A percentile compares a stretch with the other conserved stretches of the same genome.
Evolutionary conservation across 768 basidiomycete genomes (phyloP).

Genomic region (Pulveroboletus sp.): DNA sequence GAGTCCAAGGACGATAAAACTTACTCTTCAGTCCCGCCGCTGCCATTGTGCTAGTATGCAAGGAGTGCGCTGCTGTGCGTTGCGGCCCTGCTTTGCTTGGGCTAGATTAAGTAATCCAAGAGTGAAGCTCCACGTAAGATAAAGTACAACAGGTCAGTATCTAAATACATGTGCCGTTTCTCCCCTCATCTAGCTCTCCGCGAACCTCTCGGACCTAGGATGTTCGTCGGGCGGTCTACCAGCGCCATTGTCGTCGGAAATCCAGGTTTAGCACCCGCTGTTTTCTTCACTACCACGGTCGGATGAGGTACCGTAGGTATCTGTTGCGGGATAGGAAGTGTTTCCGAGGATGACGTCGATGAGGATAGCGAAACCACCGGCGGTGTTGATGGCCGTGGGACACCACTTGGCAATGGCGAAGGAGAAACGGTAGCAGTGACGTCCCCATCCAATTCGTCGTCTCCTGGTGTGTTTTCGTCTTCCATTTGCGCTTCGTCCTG

Average conservation of each 20-base stretch:
- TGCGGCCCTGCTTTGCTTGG: not conserved
- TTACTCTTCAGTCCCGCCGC: slow-evolving; percentile 68
- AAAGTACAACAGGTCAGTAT: not conserved
- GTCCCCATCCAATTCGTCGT: slow-evolving; percentile 14
- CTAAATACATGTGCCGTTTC: slow-evolving; percentile 10
- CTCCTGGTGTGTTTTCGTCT: slow-evolving; percentile 21
- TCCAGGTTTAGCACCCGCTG: slow-evolving; percentile 16
- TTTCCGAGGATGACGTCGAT: slow-evolving; percentile 36
- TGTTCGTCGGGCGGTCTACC: slow-evolving; percentile 32
- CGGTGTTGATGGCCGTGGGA: slow-evolving; percentile 18
- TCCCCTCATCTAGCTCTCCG: slow-evolving; percentile 23
- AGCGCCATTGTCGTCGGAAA: slow-evolving; percentile 24
- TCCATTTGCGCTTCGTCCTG: slow-evolving; percentile 17
- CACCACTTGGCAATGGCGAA: not conserved
- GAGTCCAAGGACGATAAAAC: slow-evolving; percentile 12
- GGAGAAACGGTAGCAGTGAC: slow-evolving; percentile 18
- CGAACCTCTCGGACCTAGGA: slow-evolving; percentile 30
- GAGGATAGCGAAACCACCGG: slow-evolving; percentile 32
- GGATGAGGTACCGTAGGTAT: slow-evolving; percentile 3
- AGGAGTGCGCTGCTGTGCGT: slow-evolving; percentile 4
- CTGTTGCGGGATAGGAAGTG: slow-evolving; percentile 21
- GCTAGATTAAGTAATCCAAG: slow-evolving; percentile 23
- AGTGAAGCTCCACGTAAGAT: not conserved
- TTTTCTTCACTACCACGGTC: slow-evolving; percentile 20
- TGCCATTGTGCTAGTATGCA: slow-evolving; percentile 39